phyloP scores from a whole-genome alignment of 495 filamentous ascomycete species.

The Neurospora sp. region DNA sequence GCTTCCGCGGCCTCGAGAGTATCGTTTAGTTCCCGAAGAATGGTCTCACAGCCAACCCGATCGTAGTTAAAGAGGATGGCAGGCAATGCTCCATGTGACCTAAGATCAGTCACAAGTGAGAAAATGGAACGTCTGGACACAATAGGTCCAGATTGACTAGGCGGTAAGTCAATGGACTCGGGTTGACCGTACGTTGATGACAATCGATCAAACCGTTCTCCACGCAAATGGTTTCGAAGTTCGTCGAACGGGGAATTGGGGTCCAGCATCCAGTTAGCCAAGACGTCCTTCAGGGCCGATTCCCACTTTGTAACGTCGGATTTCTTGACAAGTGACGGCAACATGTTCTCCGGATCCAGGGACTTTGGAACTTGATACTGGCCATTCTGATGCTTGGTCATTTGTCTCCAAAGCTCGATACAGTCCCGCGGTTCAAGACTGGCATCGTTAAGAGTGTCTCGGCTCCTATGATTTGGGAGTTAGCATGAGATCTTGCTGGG shows the following conservation, averaged over 20 bases:
- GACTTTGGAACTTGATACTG: slow-evolving; percentile 34
- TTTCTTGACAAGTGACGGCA: slow-evolving; percentile 41
- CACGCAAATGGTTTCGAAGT: slow-evolving; percentile 34
- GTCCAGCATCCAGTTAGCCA: slow-evolving; percentile 52
- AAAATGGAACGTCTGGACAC: slow-evolving; percentile 34
- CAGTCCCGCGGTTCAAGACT: slow-evolving; percentile 64
- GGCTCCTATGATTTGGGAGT: slow-evolving; percentile 28
- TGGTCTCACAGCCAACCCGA: slow-evolving; percentile 48
- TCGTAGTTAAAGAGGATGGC: slow-evolving; percentile 74
- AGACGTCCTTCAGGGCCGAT: slow-evolving; percentile 43
- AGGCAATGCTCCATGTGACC: slow-evolving; percentile 54
- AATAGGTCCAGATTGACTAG: not conserved
- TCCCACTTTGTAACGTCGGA: slow-evolving; percentile 59
- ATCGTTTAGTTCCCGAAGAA: slow-evolving; percentile 36
- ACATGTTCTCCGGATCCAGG: slow-evolving; percentile 37
- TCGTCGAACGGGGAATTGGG: slow-evolving; percentile 49
- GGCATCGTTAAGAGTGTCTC: slow-evolving; percentile 45
- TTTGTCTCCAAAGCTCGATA: slow-evolving; percentile 48
- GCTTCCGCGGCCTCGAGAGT: slow-evolving; percentile 45
- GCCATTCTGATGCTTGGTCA: slow-evolving; percentile 42
- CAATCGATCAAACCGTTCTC: not conserved
- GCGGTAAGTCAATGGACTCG: not conserved
- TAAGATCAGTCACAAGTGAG: slow-evolving; percentile 50
- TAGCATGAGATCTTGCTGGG: not conserved
- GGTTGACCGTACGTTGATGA: not conserved